Evolutionary conservation across 1,284 basidiomycete genomes (phyloP).

Genomic region (Heterobasidion occidentale): DNA sequence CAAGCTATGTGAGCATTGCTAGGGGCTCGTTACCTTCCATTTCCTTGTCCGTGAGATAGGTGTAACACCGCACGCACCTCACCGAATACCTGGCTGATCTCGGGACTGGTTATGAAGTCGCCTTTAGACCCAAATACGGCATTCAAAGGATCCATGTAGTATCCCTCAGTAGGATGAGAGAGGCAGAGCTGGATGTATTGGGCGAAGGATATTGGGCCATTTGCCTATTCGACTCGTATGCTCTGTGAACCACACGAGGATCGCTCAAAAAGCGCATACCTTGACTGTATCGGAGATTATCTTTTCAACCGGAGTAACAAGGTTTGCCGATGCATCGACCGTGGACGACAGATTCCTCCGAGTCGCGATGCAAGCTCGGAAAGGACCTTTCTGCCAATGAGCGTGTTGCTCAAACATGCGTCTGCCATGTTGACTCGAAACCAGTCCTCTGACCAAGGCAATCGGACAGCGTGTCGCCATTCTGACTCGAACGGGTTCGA

Average conservation of each 20-base stretch:
- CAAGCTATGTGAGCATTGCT: slow-evolving; percentile 42
- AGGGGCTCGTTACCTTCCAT: slow-evolving; percentile 29
- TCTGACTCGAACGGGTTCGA: no score
- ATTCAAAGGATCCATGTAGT: slow-evolving; percentile 73
- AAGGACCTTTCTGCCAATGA: not conserved
- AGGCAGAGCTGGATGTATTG: slow-evolving; percentile 88
- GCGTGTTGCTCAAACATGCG: not conserved
- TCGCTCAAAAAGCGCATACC: slow-evolving; percentile 24
- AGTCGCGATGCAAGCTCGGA: not conserved
- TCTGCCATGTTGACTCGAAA: not conserved
- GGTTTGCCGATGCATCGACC: not conserved
- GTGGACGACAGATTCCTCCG: not conserved
- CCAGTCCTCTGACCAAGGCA: not conserved
- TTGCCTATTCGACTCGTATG: slow-evolving; percentile 41
- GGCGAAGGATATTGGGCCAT: slow-evolving; percentile 80
- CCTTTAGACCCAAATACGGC: slow-evolving; percentile 82
- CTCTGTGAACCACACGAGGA: no score
- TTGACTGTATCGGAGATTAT: slow-evolving; percentile 63
- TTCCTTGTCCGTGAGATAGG: slow-evolving; percentile 3
- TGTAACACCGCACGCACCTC: slow-evolving; percentile 54
- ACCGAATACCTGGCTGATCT: slow-evolving; percentile 95
- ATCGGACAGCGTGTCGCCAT: no score
- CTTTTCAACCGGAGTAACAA: slow-evolving; percentile 47
- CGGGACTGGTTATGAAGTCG: slow-evolving; percentile 96
- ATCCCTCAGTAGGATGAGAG: slow-evolving; percentile 81